A percentile compares a stretch with the other conserved stretches of the same genome.
Evolutionary conservation across 495 filamentous ascomycete species (phyloP).

Genomic region (Podospora appendiculata): DNA sequence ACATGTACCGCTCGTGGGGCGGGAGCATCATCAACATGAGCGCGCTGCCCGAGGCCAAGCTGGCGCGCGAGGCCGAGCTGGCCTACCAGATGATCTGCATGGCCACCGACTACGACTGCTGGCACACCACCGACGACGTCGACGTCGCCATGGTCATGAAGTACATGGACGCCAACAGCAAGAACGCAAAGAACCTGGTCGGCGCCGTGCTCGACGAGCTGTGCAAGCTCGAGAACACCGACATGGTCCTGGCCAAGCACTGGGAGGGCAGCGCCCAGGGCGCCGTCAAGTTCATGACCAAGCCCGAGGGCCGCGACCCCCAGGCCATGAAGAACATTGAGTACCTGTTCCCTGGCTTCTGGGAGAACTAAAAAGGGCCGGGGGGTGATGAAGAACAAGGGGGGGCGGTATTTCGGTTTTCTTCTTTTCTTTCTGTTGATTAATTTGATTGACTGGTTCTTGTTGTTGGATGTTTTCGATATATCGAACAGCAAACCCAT

Average conservation of each 20-base stretch:
- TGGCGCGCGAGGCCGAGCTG: slow-evolving; percentile 92
- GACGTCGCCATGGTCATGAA: slow-evolving; percentile 96
- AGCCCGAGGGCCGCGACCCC: slow-evolving; percentile 50
- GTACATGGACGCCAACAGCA: slow-evolving; percentile 86
- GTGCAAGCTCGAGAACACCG: slow-evolving; percentile 61
- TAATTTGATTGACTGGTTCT: background rate
- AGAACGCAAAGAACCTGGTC: slow-evolving; percentile 78
- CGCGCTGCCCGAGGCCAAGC: slow-evolving; percentile 89
- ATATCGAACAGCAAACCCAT: no score
- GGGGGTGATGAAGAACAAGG: no score
- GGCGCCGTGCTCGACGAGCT: slow-evolving; percentile 83
- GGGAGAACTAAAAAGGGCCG: slow-evolving; percentile 26
- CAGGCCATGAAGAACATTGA: slow-evolving; percentile 62
- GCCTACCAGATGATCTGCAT: slow-evolving; percentile 98
- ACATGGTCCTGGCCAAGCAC: slow-evolving; percentile 74
- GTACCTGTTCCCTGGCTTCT: slow-evolving; percentile 69
- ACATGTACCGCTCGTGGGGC: slow-evolving; percentile 89
- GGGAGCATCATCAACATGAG: slow-evolving; percentile 97
- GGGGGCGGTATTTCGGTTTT: no score
- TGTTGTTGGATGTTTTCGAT: background rate
- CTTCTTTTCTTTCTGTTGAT: background rate
- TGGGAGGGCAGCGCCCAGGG: slow-evolving; percentile 55
- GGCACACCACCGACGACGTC: slow-evolving; percentile 70
- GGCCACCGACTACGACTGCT: slow-evolving; percentile 98
- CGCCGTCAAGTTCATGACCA: slow-evolving; percentile 67